Evolutionary conservation across 1,139 yeast genomes (phyloP), one percentile per base, ranked within the genome.

Genomic region (Sugiyamaella paludigena): DNA sequence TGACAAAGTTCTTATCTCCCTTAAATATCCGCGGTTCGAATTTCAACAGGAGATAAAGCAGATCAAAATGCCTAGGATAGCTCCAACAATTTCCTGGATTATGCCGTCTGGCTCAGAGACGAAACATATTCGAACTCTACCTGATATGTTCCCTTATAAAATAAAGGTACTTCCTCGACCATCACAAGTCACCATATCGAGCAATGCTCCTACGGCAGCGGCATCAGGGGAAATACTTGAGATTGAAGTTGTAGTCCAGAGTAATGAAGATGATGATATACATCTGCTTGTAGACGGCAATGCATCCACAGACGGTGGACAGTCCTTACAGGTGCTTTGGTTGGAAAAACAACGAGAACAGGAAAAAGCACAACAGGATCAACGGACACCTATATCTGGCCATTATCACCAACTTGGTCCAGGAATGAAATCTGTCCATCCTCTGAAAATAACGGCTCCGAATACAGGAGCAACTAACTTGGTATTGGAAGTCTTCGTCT

Each of bases 141-240:
- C 45, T 5, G 10, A 10, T 10, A 11, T 13, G 7, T 41, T 36
- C 15, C 47, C 47, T 37, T 35, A 37, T n/a, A 43, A 16, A 15
- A 51, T 52, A 1, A 48, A 50, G n/a, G 53, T 63, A 3, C 52
- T 55, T 5, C 68, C 67, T 2, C 53, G 68, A 28, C 68, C 67
- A 1, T 61, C 68, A 2, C 54, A 56, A 16, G 48, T 64, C 33
- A 51, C 46, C 26, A 46, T 62, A 7, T 43, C 55, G n/a, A 47
- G 49, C n/a, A 53, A 49, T 26, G 48, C 52, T 8, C 56, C 52
- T 5, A 37, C 57, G 5, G 49, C 54, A 8, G 66, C 63, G 1
- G 62, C 64, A 2, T 56, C 65, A 1, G 69, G 66, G 2, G 73
- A 69, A 43, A 45, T 48, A 9, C 48, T 66, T 6, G 12, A 39